phyloP scores from a whole-genome alignment of 345 rosid species.

The Eucalyptus pauciflora region DNA sequence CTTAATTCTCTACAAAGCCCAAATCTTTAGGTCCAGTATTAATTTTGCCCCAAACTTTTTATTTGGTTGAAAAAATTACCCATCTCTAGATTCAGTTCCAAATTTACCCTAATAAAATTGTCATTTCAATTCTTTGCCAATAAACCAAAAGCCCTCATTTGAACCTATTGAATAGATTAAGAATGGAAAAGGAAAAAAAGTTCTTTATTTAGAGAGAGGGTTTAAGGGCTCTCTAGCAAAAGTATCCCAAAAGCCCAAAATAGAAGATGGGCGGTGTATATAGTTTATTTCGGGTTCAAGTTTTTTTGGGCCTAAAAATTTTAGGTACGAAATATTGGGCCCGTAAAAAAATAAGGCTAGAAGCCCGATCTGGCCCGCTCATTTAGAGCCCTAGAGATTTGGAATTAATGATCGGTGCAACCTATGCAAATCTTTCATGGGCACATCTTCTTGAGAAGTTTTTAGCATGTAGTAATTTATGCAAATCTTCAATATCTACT shows the following conservation, averaged over 20 bases:
- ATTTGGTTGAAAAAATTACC: neutral
- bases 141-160: neutral
- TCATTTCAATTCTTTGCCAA: neutral
- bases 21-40: neutral
- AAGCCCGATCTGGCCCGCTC: neutral
- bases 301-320: neutral
- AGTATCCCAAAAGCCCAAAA: neutral
- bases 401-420: neutral
- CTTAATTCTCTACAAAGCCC: neutral
- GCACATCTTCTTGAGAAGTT: neutral
- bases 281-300: neutral
- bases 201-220: neutral
- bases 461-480: neutral
- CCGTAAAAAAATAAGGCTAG: neutral
- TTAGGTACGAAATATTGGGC: neutral
- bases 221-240: neutral
- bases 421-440: neutral
- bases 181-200: neutral
- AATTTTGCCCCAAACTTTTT: neutral
- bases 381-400: neutral
- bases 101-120: neutral
- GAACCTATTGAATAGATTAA: neutral
- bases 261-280: neutral
- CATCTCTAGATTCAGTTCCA: neutral
- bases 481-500: neutral